Percentiles rank a stretch among this genome's conserved stretches.
These are phyloP conservation scores for Lithospermum erythrorhizon DNA, from an alignment of 257 asterid genomes.

Conservation along the genomic window DNA sequence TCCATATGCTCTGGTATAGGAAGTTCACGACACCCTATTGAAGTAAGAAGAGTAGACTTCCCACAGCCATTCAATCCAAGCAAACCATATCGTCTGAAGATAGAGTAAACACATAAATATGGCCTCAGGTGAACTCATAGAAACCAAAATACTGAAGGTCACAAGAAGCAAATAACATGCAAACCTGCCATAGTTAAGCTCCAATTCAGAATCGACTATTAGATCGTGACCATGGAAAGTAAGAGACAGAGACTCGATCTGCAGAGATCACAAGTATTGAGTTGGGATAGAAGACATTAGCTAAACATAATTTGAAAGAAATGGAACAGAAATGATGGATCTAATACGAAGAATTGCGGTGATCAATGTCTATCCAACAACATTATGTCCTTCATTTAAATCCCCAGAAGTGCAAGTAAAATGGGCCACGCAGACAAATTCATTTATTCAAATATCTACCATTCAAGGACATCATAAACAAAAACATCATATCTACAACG, in stretches of 20 bases:
- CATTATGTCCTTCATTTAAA: not conserved
- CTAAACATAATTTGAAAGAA: too few species aligned
- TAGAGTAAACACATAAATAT: not conserved
- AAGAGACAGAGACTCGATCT: conserved; percentile 94
- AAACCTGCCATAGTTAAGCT: conserved; percentile 91
- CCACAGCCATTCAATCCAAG: conserved; percentile 98
- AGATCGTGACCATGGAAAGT: conserved; percentile 97
- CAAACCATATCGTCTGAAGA: conserved; percentile 83
- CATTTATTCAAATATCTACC: too few species aligned
- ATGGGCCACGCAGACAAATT: too few species aligned
- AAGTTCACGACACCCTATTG: conserved; percentile 85
- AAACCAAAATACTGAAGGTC: not conserved
- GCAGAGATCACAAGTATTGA: conserved; percentile 10
- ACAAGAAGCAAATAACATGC: not conserved
- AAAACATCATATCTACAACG: too few species aligned
- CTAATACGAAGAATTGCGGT: too few species aligned
- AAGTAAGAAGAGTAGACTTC: conserved; percentile 88
- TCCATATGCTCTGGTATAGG: conserved; percentile 99
- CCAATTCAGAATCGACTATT: conserved; percentile 89
- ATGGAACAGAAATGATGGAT: too few species aligned
- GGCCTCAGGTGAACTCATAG: not conserved
- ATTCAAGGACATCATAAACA: too few species aligned
- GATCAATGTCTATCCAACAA: too few species aligned
- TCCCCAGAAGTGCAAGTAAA: too few species aligned
- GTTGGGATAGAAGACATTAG: not conserved